Percentiles rank a stretch among this genome's conserved stretches.
Conservation (phyloP, 2,329 filamentous ascomycete species). For the Exophiala phaeomuriformis region DNA sequence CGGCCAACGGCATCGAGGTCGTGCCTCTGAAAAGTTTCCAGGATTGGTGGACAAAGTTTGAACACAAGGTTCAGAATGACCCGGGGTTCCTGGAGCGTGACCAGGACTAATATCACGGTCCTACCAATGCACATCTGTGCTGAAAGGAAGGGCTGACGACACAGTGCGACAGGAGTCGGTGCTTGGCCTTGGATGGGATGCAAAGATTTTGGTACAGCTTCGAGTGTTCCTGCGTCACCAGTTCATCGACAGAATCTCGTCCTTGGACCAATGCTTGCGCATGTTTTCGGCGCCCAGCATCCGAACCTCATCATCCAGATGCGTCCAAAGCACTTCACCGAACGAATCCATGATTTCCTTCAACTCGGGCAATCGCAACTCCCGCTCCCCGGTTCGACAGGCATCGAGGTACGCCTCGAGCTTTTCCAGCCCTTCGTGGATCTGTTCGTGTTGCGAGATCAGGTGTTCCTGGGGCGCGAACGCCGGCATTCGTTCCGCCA, state of each 20-base stretch:
- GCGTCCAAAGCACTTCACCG: conserved; percentile 69
- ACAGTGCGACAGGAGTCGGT: neutral
- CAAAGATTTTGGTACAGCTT: too few species aligned
- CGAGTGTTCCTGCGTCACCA: conserved; percentile 32
- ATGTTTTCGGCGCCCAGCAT: conserved; percentile 79
- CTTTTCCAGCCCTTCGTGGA: conserved; percentile 66
- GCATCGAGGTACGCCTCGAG: conserved; percentile 58
- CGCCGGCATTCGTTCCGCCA: conserved; percentile 71
- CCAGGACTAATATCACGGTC: conserved; percentile 31
- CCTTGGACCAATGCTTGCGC: conserved; percentile 69
- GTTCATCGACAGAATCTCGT: conserved; percentile 64
- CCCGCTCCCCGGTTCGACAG: conserved; percentile 57
- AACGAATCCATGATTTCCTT: conserved; percentile 69
- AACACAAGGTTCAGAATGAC: conserved; percentile 74
- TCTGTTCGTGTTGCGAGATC: conserved; percentile 66
- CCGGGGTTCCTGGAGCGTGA: conserved; percentile 79
- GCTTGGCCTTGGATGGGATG: too few species aligned
- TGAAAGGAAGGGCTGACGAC: neutral
- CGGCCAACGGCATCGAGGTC: conserved; percentile 63
- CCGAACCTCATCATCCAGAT: conserved; percentile 77
- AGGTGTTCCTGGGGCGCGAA: conserved; percentile 62
- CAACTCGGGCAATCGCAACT: conserved; percentile 51
- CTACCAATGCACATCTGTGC: too few species aligned
- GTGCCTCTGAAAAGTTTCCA: conserved; percentile 92
- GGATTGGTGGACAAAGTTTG: conserved; percentile 98